Evolutionary conservation across 1,139 yeast species (phyloP).

Genomic region (Pichia terricola): DNA sequence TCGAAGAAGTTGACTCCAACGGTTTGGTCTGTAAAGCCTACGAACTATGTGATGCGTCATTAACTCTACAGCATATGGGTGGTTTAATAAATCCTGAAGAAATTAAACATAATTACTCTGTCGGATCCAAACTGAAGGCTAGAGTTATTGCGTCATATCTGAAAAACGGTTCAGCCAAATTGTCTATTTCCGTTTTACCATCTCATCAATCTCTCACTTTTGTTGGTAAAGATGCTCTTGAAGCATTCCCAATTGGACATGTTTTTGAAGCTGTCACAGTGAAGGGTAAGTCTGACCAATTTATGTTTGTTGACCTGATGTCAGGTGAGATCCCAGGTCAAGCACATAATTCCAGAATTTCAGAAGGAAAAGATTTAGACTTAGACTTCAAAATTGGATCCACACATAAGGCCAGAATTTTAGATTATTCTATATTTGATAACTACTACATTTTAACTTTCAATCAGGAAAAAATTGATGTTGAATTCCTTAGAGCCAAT

Average conservation of each 20-base stretch:
- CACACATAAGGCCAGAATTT: slow-evolving; percentile 64
- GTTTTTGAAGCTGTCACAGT: slow-evolving; percentile 52
- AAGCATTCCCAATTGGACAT: slow-evolving; percentile 74
- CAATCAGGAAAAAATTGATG: slow-evolving; percentile 53
- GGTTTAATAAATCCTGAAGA: slow-evolving; percentile 39
- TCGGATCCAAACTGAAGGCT: slow-evolving; percentile 60
- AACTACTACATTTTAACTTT: slow-evolving; percentile 58
- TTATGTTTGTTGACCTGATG: slow-evolving; percentile 49
- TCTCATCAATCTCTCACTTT: slow-evolving; percentile 33
- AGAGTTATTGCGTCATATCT: slow-evolving; percentile 57
- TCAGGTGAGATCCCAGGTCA: slow-evolving; percentile 50
- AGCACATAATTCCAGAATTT: slow-evolving; percentile 63
- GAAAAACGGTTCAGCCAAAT: slow-evolving; percentile 47
- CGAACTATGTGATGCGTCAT: slow-evolving; percentile 68
- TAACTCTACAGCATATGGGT: slow-evolving; percentile 49
- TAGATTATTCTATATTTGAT: slow-evolving; percentile 62
- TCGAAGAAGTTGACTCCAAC: slow-evolving; percentile 46
- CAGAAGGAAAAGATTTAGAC: slow-evolving; percentile 41
- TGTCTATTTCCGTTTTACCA: slow-evolving; percentile 57
- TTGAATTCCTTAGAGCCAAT: slow-evolving; percentile 52
- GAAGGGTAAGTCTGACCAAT: slow-evolving; percentile 46
- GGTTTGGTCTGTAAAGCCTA: slow-evolving; percentile 58
- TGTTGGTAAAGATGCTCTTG: slow-evolving; percentile 33
- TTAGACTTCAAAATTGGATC: slow-evolving; percentile 53
- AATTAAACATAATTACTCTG: slow-evolving; percentile 51